phyloP scores from a whole-genome alignment of 805 yeast species.

The Yarrowia divulgata region DNA sequence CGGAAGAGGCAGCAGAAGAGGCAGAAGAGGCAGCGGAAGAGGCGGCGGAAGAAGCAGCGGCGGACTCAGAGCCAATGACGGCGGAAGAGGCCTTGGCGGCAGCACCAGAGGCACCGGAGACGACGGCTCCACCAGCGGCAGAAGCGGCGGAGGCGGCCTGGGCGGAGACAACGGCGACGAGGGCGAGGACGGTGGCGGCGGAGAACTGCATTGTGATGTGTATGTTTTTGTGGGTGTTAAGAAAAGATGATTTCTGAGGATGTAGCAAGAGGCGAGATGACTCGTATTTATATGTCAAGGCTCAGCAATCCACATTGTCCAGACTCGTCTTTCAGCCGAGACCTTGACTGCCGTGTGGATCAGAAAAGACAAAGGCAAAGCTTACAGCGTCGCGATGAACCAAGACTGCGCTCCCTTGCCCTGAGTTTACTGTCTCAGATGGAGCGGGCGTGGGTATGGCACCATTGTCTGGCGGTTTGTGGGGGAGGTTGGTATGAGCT shows the following conservation, averaged over 20 bases:
- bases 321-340: background rate
- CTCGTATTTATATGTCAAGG: conserved; percentile 32
- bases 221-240: conserved; percentile 16
- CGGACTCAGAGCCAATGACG: conserved; percentile 33
- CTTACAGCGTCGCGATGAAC: conserved; percentile 34
- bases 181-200: conserved; percentile 35
- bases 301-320: conserved; percentile 16
- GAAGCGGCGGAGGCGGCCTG: conserved; percentile 29
- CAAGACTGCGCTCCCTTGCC: conserved; percentile 9
- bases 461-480: background rate
- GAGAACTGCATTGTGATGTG: conserved; percentile 37
- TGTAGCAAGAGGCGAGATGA: background rate
- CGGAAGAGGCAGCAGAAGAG: conserved; percentile 29
- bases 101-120: conserved; percentile 40
- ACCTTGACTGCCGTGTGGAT: conserved; percentile 30
- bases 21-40: conserved; percentile 32
- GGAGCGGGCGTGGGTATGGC: conserved; percentile 6
- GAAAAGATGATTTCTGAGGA: conserved; percentile 4
- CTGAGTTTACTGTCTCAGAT: conserved; percentile 30
- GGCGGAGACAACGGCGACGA: conserved; percentile 34
- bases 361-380: conserved; percentile 27
- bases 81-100: conserved; percentile 39
- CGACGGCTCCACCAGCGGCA: conserved; percentile 32
- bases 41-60: conserved; percentile 38
- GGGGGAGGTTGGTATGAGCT: background rate